Evolutionary conservation across 2,329 filamentous ascomycete genomes (phyloP), one percentile per base, ranked within the genome.

Genomic region (Colletotrichum destructivum): DNA sequence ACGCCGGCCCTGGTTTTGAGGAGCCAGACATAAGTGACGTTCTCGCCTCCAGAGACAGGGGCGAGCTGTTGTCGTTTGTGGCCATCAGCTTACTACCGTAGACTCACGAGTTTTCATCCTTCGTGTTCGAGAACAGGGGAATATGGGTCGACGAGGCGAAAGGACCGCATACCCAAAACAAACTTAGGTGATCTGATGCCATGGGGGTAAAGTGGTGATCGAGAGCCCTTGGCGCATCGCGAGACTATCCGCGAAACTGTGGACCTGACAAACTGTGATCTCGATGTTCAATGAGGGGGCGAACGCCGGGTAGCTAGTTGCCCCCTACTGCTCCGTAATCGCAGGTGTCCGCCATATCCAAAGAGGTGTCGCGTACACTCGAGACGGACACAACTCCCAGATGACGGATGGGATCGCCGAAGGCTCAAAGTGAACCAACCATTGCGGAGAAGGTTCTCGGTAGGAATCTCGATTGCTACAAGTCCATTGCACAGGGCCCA

Each of bases 331-430:
- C 26, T 15, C 68, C 26, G 12, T 57, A 18, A 46, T n/a, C 15
- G 23, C 38, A 13, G 44, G 44, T 18, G 9, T 23, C 26, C 35
- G 2, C 16, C 7, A 23, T n/a, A 6, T 16, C 18, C 47, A 11
- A 44, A n/a, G 23, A 60, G 35, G 59, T 38, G 18, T 38, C 35
- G 35, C 9, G 35, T 38, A 38, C 35, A 38, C 9, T 38, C 35
- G 35, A 38, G 35, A 11, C 9, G 35, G 35, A 38, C 35, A 38
- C 35, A 38, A 9, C 8, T 38, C 9, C 35, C 35, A 38, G 23
- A 60, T 69, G 69, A 69, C 54, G 69, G 54, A 72, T 46, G 35
- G 31, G 69, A 72, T 64, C 47, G 44, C 21, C 59, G 38, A 13
- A n/a, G 13, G 47, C 31, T 40, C 52, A 11, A 42, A 13, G 15